Evolutionary conservation across 331 rosid species (phyloP), one percentile per base, ranked within the genome.

Genomic region (Phaseolus coccineus): DNA sequence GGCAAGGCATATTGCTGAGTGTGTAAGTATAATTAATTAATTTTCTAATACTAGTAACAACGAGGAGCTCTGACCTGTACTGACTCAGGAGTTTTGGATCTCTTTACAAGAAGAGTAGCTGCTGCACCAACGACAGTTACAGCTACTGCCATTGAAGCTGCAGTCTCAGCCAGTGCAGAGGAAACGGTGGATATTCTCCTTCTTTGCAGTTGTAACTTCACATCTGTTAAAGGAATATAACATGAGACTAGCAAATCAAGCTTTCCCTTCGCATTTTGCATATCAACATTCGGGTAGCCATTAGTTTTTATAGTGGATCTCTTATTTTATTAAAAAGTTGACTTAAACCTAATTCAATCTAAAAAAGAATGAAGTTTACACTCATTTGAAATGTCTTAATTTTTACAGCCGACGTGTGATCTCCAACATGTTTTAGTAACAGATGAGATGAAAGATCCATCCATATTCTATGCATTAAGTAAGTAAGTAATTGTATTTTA

Each of bases 101-200:
- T 90, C 82, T 81, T 78, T 52, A 84, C 88, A 69, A 95, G 87
- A 84, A 93, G 51, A 62, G 94, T 83, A 74, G 97, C 94, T 42
- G 99, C 98, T 58, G 94, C 91, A 30, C 97, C 97, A 40, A 93
- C 92, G 3, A 93, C 72, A 77, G 94, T 89, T 50, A 93, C 94
- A 44, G 93, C 93, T 22, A 93, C 87, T 6, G 91, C 99, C 78
- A 91, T 84, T 12, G 98, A 91, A 77, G 97, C 97, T 1, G 91
- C 99, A 42, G 99, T 90, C 84, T 93, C 98, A 2, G 93, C 97
- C 69, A 95, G 81, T 46, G 97, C 90, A 68, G 74, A 82, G 25
- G 90, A 73, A 59, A 75, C 76, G 2, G 79, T 58, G 64, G 84
- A 71, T 80, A 55, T 37, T 81, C 87, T 87, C 78, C 89, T 92